Conservation (phyloP, 1,284 basidiomycete species). For the Gomphus sp. region DNA sequence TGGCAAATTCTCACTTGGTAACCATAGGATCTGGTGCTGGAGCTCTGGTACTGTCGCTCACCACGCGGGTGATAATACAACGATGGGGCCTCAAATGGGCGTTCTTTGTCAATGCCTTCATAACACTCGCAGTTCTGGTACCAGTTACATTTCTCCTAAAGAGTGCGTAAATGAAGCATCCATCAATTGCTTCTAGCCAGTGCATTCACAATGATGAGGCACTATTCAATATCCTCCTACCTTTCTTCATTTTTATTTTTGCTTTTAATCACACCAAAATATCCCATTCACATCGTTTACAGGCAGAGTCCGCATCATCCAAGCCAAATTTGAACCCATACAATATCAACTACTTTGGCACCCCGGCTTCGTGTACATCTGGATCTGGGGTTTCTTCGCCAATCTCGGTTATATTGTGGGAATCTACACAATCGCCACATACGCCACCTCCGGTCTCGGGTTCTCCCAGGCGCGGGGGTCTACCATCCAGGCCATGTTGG, state of each 20-base stretch:
- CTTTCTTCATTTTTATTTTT: neutral
- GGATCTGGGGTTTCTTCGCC: constrained; percentile 18
- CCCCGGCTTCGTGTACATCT: constrained; percentile 19
- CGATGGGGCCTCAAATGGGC: constrained; percentile 23
- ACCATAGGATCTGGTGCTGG: constrained; percentile 25
- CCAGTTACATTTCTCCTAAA: constrained; percentile 24
- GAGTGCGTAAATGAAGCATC: constrained; percentile 14
- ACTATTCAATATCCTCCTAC: neutral
- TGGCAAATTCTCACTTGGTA: neutral
- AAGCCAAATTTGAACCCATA: constrained; percentile 14
- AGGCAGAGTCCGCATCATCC: neutral
- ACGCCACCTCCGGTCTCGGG: constrained; percentile 26
- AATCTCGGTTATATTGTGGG: constrained; percentile 31
- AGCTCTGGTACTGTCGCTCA: constrained; percentile 24
- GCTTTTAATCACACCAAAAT: neutral
- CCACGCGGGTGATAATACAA: constrained; percentile 22
- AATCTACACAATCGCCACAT: constrained; percentile 32
- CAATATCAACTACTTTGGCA: constrained; percentile 19
- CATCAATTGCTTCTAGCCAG: constrained; percentile 3
- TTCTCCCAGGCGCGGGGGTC: constrained; percentile 28
- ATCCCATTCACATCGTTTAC: neutral
- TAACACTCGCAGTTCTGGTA: constrained; percentile 23
- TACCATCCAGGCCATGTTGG: constrained; percentile 28
- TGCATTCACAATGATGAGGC: too few relatives aligned
- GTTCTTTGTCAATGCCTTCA: constrained; percentile 26